These are phyloP conservation scores for Aspergillus sp. DNA, from an alignment of 2,329 filamentous ascomycete species.

Conservation along the genomic window DNA sequence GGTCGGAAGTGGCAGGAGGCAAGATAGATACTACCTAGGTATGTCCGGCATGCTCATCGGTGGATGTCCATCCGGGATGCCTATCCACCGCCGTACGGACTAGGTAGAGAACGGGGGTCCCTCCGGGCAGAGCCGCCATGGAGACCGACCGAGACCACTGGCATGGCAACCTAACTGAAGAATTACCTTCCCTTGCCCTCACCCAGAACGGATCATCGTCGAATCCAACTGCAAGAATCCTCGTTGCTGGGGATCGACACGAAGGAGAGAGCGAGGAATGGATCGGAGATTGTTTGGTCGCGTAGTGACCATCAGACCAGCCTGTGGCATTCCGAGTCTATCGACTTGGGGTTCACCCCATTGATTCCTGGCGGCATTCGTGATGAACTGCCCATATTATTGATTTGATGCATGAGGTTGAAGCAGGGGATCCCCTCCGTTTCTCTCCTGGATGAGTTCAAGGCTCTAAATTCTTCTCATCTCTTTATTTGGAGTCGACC, in stretches of 20 bases:
- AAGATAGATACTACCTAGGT: neutral
- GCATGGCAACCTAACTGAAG: constrained; percentile 2
- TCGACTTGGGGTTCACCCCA: neutral
- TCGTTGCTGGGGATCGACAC: neutral
- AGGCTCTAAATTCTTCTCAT: no score
- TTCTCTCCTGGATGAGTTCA: no score
- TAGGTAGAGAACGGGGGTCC: neutral
- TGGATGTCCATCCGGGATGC: no score
- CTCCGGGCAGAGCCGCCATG: neutral
- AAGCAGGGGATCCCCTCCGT: neutral
- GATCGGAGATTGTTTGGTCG: constrained; percentile 1
- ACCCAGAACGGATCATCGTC: neutral
- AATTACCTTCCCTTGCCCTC: neutral
- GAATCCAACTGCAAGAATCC: neutral
- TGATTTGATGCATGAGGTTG: neutral
- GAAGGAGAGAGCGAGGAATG: constrained; percentile 5
- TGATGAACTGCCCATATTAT: neutral
- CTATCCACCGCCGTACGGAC: no score
- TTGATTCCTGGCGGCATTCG: neutral
- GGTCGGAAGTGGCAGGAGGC: neutral
- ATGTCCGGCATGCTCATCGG: neutral
- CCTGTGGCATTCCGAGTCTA: constrained; percentile 1
- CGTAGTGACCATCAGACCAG: neutral
- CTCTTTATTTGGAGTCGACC: no score
- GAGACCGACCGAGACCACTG: neutral